These are phyloP conservation scores for Pachysolen tannophilus DNA, from an alignment of 805 yeast species.

Conservation along the genomic window DNA sequence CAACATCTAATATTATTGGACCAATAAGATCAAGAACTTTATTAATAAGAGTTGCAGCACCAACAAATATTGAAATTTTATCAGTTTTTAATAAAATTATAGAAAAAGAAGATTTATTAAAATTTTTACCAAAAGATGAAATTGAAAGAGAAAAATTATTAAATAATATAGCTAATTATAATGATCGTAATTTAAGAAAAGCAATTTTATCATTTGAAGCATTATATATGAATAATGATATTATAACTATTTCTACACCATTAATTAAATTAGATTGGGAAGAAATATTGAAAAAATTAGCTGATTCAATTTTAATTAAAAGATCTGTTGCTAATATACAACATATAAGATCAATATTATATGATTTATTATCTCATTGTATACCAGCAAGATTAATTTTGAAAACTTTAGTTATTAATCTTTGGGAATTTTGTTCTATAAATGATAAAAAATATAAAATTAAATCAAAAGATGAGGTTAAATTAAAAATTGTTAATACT, in stretches of 20 bases:
- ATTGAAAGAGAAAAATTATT: constrained; percentile 28
- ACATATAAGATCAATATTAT: constrained; percentile 58
- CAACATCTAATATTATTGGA: constrained; percentile 85
- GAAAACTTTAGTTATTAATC: constrained; percentile 40
- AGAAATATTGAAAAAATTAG: constrained; percentile 60
- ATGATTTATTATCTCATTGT: constrained; percentile 87
- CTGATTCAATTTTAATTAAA: constrained; percentile 48
- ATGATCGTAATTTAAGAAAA: constrained; percentile 70
- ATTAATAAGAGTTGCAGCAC: constrained; percentile 82
- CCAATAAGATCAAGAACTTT: constrained; percentile 94
- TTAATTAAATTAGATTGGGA: constrained; percentile 85
- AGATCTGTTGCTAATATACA: constrained; percentile 56
- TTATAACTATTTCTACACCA: constrained; percentile 36
- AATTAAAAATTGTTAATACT: constrained; percentile 43
- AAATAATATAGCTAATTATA: constrained; percentile 40
- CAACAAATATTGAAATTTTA: constrained; percentile 51
- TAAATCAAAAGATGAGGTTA: constrained; percentile 18
- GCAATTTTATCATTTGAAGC: constrained; percentile 80
- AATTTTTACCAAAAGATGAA: constrained; percentile 25
- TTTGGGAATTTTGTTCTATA: constrained; percentile 22
- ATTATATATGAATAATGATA: constrained; percentile 59
- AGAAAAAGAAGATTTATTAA: constrained; percentile 39
- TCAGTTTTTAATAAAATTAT: constrained; percentile 49
- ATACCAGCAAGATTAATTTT: constrained; percentile 82
- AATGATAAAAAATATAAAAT: constrained; percentile 13